Evolutionary conservation across 768 basidiomycete genomes (phyloP).

Genomic region (Serpula lacrymans): DNA sequence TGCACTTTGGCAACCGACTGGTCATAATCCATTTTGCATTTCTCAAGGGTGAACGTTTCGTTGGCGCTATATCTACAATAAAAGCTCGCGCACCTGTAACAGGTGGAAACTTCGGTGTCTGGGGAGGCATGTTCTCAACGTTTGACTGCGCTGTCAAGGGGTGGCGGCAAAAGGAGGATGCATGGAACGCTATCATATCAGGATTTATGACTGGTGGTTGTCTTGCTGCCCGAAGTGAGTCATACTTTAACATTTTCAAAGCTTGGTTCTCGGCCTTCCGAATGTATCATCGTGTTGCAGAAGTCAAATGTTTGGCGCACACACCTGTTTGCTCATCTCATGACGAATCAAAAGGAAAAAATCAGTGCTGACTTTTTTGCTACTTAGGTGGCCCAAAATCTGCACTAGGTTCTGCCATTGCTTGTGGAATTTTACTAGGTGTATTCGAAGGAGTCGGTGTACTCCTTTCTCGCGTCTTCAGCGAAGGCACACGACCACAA

Average conservation of each 20-base stretch:
- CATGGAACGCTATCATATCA: slow-evolving; percentile 98
- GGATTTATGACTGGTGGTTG: slow-evolving; percentile 99
- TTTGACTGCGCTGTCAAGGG: slow-evolving; percentile 99
- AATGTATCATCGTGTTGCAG: no score
- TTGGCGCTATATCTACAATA: slow-evolving; percentile 92
- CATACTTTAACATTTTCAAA: slow-evolving; percentile 3
- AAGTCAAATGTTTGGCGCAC: no score
- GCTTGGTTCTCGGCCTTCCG: slow-evolving; percentile 1
- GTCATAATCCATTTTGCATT: not conserved
- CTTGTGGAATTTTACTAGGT: slow-evolving; percentile 93
- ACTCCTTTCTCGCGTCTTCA: slow-evolving; percentile 83
- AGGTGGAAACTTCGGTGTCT: slow-evolving; percentile 94
- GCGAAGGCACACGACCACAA: slow-evolving; percentile 76
- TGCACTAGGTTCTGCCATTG: slow-evolving; percentile 88
- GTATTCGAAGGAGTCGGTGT: slow-evolving; percentile 96
- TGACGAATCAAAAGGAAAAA: no score
- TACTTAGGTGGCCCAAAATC: slow-evolving; percentile 84
- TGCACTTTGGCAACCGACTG: not conserved
- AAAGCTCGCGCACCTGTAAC: slow-evolving; percentile 98
- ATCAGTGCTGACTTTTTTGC: not conserved
- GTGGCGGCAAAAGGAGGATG: slow-evolving; percentile 94
- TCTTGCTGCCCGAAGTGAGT: slow-evolving; percentile 88
- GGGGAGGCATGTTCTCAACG: slow-evolving; percentile 98
- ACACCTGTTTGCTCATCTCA: no score
- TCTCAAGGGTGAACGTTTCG: slow-evolving; percentile 83